A percentile compares a stretch with the other conserved stretches of the same genome.
Conservation (phyloP, 2,329 filamentous ascomycete species). For the Ceratocystis ficicola region DNA sequence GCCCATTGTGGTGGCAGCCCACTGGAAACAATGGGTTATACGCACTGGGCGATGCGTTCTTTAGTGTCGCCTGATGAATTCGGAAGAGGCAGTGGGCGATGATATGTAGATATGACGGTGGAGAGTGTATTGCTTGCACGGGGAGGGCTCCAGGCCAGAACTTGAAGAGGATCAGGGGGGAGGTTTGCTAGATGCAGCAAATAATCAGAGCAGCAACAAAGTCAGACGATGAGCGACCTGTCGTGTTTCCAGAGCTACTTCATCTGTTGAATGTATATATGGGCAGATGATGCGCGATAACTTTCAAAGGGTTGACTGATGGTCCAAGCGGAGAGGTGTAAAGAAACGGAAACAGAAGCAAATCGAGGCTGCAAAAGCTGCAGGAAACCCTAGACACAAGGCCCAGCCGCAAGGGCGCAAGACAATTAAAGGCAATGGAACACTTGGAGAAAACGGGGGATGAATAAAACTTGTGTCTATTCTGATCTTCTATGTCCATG, state of each 20-base stretch:
- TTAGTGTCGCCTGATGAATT: background rate
- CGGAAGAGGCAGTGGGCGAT: background rate
- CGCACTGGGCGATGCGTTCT: background rate
- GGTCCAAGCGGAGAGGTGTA: background rate
- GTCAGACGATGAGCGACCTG: background rate
- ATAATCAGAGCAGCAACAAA: background rate
- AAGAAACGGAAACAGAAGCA: background rate
- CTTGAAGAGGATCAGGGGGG: background rate
- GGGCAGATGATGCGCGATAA: background rate
- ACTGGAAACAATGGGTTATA: slow-evolving; percentile 12
- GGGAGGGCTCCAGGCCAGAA: background rate
- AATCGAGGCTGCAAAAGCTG: background rate
- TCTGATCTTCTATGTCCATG: background rate
- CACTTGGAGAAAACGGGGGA: background rate
- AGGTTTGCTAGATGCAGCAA: background rate
- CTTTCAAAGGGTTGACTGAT: too few relatives aligned
- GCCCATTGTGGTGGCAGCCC: slow-evolving; percentile 30
- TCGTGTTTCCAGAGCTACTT: background rate
- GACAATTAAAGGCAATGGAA: background rate
- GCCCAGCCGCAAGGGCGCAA: background rate
- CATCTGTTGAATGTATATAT: background rate
- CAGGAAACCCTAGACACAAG: background rate
- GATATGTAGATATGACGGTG: background rate
- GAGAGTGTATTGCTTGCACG: slow-evolving; percentile 3
- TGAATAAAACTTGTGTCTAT: background rate